Conservation (phyloP, 2,329 filamentous ascomycete genomes). For the Emericellopsis cladophorae region DNA sequence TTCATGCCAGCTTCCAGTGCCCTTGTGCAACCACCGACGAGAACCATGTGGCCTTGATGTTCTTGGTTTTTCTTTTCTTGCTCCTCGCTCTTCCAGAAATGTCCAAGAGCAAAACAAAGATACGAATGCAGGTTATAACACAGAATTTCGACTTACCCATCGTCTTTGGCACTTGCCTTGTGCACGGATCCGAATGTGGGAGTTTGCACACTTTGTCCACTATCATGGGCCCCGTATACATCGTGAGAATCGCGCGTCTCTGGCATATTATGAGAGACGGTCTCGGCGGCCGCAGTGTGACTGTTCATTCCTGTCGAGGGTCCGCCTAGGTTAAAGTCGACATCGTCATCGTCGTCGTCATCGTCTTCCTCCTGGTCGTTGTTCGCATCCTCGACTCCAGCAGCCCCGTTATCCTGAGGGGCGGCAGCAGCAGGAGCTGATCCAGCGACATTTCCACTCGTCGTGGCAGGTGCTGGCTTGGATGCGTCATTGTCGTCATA, state of each 20-base stretch:
- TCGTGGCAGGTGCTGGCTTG: constrained; percentile 11
- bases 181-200: constrained; percentile 17
- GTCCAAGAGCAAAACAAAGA: background rate
- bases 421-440: constrained; percentile 11
- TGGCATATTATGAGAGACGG: too few relatives aligned
- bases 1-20: too few relatives aligned
- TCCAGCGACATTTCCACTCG: constrained; percentile 5
- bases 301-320: constrained; percentile 17
- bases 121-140: background rate
- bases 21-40: too few relatives aligned
- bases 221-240: too few relatives aligned
- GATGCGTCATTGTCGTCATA: constrained; percentile 52
- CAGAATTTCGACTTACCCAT: constrained; percentile 22
- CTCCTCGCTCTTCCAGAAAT: background rate
- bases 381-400: constrained; percentile 1
- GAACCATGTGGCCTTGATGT: too few relatives aligned
- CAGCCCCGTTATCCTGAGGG: constrained; percentile 11
- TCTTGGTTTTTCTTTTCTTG: too few relatives aligned
- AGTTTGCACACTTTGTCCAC: too few relatives aligned
- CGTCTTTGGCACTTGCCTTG: constrained; percentile 51
- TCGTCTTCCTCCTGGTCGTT: constrained; percentile 17
- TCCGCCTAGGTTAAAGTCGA: constrained; percentile 45
- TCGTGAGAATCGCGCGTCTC: too few relatives aligned
- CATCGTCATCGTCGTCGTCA: constrained; percentile 42
- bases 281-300: background rate